Conservation (phyloP, 148 eudicot genomes). For the Cornus controversa region DNA sequence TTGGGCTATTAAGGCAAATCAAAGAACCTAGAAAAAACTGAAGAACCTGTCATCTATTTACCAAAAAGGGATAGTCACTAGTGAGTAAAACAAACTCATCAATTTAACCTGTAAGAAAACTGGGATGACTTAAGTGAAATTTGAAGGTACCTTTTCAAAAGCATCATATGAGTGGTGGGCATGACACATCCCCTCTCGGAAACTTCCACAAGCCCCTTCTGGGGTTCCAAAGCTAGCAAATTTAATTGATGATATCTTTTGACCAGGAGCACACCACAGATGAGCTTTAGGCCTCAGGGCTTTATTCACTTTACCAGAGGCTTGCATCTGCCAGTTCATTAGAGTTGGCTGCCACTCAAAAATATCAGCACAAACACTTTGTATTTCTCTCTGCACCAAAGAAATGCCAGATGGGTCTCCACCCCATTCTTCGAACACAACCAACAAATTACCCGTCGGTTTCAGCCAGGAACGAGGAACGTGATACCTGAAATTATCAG, state of each 20-base stretch:
- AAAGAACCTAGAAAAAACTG: background rate
- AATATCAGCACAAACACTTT: constrained; percentile 61
- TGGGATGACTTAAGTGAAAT: background rate
- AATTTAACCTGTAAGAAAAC: no score
- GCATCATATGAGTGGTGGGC: constrained; percentile 68
- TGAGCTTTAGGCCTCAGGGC: constrained; percentile 76
- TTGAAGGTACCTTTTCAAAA: constrained; percentile 55
- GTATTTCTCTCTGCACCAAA: constrained; percentile 63
- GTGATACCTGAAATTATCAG: constrained; percentile 40
- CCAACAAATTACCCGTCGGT: constrained; percentile 52
- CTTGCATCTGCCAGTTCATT: constrained; percentile 51
- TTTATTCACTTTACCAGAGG: constrained; percentile 53
- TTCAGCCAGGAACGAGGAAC: constrained; percentile 57
- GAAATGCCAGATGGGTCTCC: constrained; percentile 74
- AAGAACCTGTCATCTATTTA: background rate
- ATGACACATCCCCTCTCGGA: constrained; percentile 68
- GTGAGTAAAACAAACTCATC: background rate
- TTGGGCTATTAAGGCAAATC: background rate
- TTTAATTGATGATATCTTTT: constrained; percentile 60
- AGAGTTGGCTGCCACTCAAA: constrained; percentile 72
- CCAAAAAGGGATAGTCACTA: background rate
- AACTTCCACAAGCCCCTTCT: constrained; percentile 67
- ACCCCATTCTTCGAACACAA: constrained; percentile 65
- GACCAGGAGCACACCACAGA: constrained; percentile 63
- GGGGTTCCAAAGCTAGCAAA: constrained; percentile 93